phyloP scores from a whole-genome alignment of 768 basidiomycete species.

The Boletus reticulatus region DNA sequence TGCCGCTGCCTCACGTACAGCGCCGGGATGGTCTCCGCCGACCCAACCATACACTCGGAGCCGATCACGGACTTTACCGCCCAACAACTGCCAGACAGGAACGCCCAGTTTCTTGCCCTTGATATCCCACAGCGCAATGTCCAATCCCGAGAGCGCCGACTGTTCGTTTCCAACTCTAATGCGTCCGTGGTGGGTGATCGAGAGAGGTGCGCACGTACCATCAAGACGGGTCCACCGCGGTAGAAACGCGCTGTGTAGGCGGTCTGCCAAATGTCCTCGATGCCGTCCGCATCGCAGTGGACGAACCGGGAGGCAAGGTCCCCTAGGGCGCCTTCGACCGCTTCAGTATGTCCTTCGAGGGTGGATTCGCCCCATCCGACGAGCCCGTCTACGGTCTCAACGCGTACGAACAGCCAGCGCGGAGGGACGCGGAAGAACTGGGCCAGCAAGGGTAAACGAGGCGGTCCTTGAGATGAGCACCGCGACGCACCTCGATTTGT shows the following conservation, averaged over 20 bases:
- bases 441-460: too few relatives aligned
- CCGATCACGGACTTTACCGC: conserved; percentile 63
- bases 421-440: conserved; percentile 68
- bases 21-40: conserved; percentile 43
- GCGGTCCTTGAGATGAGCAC: neutral
- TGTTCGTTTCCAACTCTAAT: conserved; percentile 8
- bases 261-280: conserved; percentile 72
- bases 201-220: conserved; percentile 39
- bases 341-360: conserved; percentile 70
- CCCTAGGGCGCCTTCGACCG: conserved; percentile 62
- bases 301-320: conserved; percentile 61
- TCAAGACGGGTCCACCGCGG: conserved; percentile 67
- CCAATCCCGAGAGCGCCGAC: conserved; percentile 57
- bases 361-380: conserved; percentile 78
- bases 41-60: conserved; percentile 62
- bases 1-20: conserved; percentile 51
- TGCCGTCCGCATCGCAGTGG: conserved; percentile 60
- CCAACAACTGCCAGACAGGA: conserved; percentile 62
- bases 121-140: conserved; percentile 76
- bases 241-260: conserved; percentile 70
- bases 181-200: neutral
- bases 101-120: conserved; percentile 75
- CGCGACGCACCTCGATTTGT: conserved; percentile 21
- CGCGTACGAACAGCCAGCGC: conserved; percentile 69
- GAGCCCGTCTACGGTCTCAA: conserved; percentile 60